Evolutionary conservation across 2,329 filamentous ascomycete genomes (phyloP), one percentile per base, ranked within the genome.

Genomic region (Neonectria neomacrospora): DNA sequence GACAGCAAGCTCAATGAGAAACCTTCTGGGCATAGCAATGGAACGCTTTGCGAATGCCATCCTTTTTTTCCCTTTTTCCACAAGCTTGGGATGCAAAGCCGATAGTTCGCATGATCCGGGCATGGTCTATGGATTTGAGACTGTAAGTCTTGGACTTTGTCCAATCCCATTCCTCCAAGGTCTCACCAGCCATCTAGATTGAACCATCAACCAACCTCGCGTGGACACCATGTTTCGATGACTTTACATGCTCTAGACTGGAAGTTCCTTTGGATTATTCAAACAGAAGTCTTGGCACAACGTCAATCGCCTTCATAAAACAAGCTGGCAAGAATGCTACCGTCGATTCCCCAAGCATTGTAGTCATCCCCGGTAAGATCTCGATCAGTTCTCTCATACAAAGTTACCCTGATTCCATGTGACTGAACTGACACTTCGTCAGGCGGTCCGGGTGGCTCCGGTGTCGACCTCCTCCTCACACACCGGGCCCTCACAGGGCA

Each of bases 381-480:
- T 42, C 44, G 14, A 50, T 20, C 12, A 11, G 23, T 4, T 41
- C 18, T 32, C 50, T 54, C 16, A 42, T 54, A 18, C 11, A 51
- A 51, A 51, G 22, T 48, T 44, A 52, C 12, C 16, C 14, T 44
- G 22, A 59, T 14, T 61, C n/a, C 23, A 64, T 52, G 9, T 42
- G 16, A 47, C 26, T 44, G 11, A 30, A 58, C 61, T 72, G 39
- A 71, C 62, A 61, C 20, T 58, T 57, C 7, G 2, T 47, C 34
- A 75, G 79, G 79, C 39, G 79, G 79, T 37, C 79, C 79, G 0
- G 76, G 78, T 37, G 74, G 73, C 44, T 79, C 78, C 57, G 78
- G 78, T 26, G 52, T 59, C 18, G 56, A 47, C 2, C 41, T 54
- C 16, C 56, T 59, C 41, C 56, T 47, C 39, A 1, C 56, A 50